Evolutionary conservation across 345 rosid genomes (phyloP), one percentile per base, ranked within the genome.

Genomic region (Lepidium sativum): DNA sequence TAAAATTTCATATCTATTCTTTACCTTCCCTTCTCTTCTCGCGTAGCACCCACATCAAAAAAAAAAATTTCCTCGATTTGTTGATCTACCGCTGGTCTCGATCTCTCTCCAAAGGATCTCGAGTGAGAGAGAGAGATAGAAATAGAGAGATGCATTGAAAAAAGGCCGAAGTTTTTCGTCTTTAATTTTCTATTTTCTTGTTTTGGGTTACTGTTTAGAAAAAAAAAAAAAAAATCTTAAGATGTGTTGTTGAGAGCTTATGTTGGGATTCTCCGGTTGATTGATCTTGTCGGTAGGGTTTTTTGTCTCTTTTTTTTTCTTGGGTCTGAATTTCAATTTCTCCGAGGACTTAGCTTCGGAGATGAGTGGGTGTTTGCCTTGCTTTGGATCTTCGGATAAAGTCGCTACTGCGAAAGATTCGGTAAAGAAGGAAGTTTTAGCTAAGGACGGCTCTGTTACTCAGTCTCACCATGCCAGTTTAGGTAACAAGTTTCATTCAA

Each of bases 351-450:
- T 52, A 65, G 52, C 57, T 66, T 60, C 57, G 77, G 77, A 73
- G 72, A 94, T 94, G 99, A 96, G 90, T 82, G 86, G 97, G 83
- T 94, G 99, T 77, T 83, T 88, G 53, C 92, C 99, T 69, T 94
- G 99, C 81, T 94, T 94, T 73, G 92, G 90, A 79, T 94, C 99
- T 82, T 81, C 99, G 55, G 76, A 69, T 78, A 83, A 84, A 77
- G 94, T 78, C 35, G 71, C 72, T 60, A 65, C 73, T 71, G 75
- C 85, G 16, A 86, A 90, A 77, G 99, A 86, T 78, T 67, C 77
- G 13, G 80, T 78, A 68, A 76, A 57, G 68, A 84, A 83, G 81
- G 86, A 88, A 73, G 89, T 81, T 79, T 84, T 87, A 47, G 79
- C 81, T 60, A 87, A 87, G 78, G 96, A 92, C 51, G 80, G 75